Conservation (phyloP, 495 filamentous ascomycete genomes). For the Xylaria curta region DNA sequence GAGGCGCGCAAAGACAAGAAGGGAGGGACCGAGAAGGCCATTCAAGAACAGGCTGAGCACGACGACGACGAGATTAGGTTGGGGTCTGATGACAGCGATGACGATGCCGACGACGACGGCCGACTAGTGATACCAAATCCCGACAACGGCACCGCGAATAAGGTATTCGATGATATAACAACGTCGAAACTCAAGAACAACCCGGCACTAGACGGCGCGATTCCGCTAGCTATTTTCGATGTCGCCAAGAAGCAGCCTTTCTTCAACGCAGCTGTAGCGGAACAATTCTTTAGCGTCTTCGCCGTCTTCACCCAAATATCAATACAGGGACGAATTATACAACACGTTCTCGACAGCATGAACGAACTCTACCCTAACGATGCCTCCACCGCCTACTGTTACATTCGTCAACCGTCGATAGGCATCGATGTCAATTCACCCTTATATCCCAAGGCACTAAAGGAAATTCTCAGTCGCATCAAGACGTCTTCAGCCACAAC, state of each 20-base stretch:
- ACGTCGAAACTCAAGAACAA: constrained; percentile 70
- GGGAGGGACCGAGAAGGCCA: constrained; percentile 45
- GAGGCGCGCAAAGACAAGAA: constrained; percentile 74
- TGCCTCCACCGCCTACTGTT: constrained; percentile 68
- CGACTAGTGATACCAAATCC: constrained; percentile 51
- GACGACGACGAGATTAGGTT: constrained; percentile 49
- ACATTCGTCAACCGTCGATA: constrained; percentile 71
- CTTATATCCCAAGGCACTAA: constrained; percentile 75
- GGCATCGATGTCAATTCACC: constrained; percentile 67
- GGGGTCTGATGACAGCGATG: constrained; percentile 49
- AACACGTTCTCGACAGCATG: constrained; percentile 74
- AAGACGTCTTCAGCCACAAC: constrained; percentile 51
- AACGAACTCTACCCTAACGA: constrained; percentile 62
- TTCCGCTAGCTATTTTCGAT: constrained; percentile 92
- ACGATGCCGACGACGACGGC: constrained; percentile 38
- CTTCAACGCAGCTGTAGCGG: constrained; percentile 65
- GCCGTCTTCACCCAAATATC: constrained; percentile 67
- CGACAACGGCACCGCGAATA: constrained; percentile 38
- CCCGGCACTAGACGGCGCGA: constrained; percentile 85
- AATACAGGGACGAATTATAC: constrained; percentile 70
- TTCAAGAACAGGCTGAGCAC: constrained; percentile 51
- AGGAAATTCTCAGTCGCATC: constrained; percentile 67
- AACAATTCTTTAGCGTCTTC: constrained; percentile 82
- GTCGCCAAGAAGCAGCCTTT: constrained; percentile 79
- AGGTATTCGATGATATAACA: constrained; percentile 64